These are phyloP conservation scores for Dactylonectria macrodidyma DNA, from an alignment of 2,329 filamentous ascomycete genomes.

Conservation along the genomic window DNA sequence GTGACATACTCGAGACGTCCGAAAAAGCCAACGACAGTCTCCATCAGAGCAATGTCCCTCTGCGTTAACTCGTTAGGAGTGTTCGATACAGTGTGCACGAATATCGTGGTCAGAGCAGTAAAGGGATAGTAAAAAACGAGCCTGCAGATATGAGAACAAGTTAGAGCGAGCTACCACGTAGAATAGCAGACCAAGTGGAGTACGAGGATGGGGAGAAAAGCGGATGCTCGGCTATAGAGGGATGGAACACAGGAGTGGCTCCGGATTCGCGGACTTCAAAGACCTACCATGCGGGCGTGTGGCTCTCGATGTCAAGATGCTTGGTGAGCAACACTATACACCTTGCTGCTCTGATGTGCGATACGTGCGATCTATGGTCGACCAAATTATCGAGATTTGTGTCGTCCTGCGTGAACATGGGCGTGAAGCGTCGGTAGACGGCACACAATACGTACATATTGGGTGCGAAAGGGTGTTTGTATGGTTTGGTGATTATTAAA, in stretches of 20 bases:
- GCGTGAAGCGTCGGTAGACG: constrained; percentile 7
- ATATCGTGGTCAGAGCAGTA: constrained; percentile 12
- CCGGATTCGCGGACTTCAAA: neutral
- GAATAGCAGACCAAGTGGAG: neutral
- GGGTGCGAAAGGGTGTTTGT: too few species aligned
- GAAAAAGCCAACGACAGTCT: constrained; percentile 22
- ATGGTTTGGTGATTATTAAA: too few species aligned
- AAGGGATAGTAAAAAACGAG: constrained; percentile 18
- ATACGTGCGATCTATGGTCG: neutral
- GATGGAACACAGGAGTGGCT: too few species aligned
- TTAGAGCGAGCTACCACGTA: neutral
- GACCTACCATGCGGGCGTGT: constrained; percentile 20
- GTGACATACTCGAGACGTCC: constrained; percentile 26
- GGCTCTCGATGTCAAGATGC: constrained; percentile 23
- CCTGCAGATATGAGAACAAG: neutral
- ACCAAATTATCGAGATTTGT: neutral
- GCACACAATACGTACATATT: constrained; percentile 6
- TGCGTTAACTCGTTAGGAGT: neutral
- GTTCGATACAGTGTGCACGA: constrained; percentile 10
- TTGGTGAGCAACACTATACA: constrained; percentile 17
- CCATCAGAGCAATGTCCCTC: constrained; percentile 26
- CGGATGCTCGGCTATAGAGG: neutral
- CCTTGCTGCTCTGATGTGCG: constrained; percentile 16
- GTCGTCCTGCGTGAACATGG: neutral
- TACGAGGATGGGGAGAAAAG: neutral